Evolutionary conservation across 2,329 filamentous ascomycete genomes (phyloP).

Genomic region (Pseudogymnoascus sp.): DNA sequence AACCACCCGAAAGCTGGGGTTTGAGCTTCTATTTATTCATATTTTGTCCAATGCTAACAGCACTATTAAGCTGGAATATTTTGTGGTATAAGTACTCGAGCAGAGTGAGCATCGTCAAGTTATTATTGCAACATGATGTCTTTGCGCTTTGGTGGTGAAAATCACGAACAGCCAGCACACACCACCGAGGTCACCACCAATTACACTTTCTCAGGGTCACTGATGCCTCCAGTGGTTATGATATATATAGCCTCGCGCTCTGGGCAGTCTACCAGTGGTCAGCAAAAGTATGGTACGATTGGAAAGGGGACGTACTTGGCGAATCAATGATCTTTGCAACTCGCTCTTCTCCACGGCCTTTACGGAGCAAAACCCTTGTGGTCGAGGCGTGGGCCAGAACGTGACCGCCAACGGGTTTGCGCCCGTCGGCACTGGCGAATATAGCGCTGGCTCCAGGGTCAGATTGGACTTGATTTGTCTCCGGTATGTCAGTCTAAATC

Average conservation of each 20-base stretch:
- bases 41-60: neutral
- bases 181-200: neutral
- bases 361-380: conserved; percentile 56
- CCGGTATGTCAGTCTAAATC: neutral
- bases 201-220: conserved; percentile 54
- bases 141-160: neutral
- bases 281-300: neutral
- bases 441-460: conserved; percentile 60
- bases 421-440: conserved; percentile 58
- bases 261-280: conserved; percentile 46
- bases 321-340: conserved; percentile 63
- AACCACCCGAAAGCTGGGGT: conserved; percentile 7
- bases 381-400: conserved; percentile 61
- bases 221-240: conserved; percentile 61
- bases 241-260: conserved; percentile 62
- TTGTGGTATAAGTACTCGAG: neutral
- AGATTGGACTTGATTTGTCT: conserved; percentile 65
- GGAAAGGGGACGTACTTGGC: conserved; percentile 39
- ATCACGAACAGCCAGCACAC: neutral
- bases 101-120: neutral
- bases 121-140: neutral
- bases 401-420: conserved; percentile 59
- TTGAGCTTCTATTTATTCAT: conserved; percentile 1
- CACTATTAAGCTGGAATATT: conserved; percentile 14
- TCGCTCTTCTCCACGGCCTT: conserved; percentile 60